Conservation (phyloP, 139 green algal species). For the Microglena sp. region DNA sequence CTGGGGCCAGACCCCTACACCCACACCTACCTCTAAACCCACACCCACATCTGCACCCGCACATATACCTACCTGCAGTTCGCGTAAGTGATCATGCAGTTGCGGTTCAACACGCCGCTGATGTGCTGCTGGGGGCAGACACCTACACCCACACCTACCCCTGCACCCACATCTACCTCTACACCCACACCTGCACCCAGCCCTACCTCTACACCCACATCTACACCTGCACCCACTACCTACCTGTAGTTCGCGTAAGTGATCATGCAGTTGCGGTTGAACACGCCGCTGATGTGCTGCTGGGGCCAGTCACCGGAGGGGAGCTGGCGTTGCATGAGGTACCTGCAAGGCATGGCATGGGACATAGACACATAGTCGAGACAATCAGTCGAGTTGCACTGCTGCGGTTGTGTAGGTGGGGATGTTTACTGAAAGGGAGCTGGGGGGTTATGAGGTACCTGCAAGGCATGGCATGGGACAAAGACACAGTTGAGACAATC, state of each 20-base stretch:
- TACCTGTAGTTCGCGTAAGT: conserved; percentile 94
- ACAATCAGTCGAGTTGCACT: no score
- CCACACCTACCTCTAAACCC: not conserved
- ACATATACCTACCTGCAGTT: conserved; percentile 31
- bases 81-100: conserved; percentile 98
- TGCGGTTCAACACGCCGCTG: conserved; percentile 98
- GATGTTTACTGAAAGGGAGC: not conserved
- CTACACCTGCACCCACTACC: not conserved
- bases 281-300: conserved; percentile 96
- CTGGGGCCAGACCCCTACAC: not conserved
- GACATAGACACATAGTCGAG: not conserved
- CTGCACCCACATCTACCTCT: no score
- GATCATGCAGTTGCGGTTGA: conserved; percentile 99
- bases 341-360: conserved; percentile 28
- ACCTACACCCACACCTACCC: no score
- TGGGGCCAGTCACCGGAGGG: conserved; percentile 89
- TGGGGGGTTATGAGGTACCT: no score
- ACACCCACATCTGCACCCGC: not conserved
- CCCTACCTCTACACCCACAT: no score
- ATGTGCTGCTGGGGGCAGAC: conserved; percentile 99
- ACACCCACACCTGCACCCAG: no score
- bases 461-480: no score
- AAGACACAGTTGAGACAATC: no score
- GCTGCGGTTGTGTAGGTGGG: no score
- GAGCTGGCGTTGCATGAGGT: conserved; percentile 54